Evolutionary conservation across 2,329 filamentous ascomycete genomes (phyloP).

Genomic region (Keithomyces neogunnii): DNA sequence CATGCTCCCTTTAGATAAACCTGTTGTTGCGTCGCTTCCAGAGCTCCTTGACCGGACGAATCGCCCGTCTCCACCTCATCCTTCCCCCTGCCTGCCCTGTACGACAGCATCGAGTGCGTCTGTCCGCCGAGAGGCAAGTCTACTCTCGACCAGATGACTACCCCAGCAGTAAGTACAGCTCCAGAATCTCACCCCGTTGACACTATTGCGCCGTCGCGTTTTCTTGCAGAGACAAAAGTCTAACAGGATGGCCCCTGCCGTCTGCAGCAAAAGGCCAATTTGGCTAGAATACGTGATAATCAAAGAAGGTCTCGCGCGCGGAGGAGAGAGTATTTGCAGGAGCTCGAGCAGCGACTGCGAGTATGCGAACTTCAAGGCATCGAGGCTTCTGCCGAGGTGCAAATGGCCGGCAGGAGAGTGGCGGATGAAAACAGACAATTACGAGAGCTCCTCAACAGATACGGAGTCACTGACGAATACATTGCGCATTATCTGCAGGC

Average conservation of each 20-base stretch:
- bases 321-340: conserved; percentile 63
- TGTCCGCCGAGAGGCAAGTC: neutral
- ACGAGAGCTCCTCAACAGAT: conserved; percentile 46
- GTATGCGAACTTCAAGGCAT: conserved; percentile 57
- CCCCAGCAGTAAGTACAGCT: conserved; percentile 13
- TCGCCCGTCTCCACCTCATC: neutral
- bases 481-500: conserved; percentile 35
- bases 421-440: conserved; percentile 61
- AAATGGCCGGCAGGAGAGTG: conserved; percentile 59
- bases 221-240: neutral
- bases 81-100: neutral
- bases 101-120: neutral
- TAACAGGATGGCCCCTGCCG: neutral
- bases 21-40: neutral
- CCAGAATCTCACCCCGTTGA: neutral
- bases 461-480: conserved; percentile 48
- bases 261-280: conserved; percentile 28
- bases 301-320: conserved; percentile 68
- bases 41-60: neutral
- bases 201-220: too few species aligned
- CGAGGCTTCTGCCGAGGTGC: conserved; percentile 63
- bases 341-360: conserved; percentile 55
- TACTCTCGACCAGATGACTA: conserved; percentile 12
- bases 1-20: neutral
- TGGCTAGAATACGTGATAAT: conserved; percentile 62